These are phyloP conservation scores for Lupinus albus DNA, from an alignment of 306 rosid species.

Conservation along the genomic window DNA sequence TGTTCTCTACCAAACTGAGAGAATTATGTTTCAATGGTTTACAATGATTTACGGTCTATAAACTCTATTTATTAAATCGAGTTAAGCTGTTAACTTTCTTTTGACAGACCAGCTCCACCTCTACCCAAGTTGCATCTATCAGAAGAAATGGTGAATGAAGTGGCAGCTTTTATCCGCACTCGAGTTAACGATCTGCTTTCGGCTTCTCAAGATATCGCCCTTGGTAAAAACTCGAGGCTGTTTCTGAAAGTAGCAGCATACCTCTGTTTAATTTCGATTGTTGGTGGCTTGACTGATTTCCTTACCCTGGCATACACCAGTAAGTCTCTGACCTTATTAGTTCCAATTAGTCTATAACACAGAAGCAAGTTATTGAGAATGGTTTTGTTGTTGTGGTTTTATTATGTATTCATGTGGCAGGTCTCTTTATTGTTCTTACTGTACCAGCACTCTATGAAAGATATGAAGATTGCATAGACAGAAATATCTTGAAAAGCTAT, in stretches of 20 bases:
- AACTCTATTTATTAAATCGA: slow-evolving; percentile 1
- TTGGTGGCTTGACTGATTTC: slow-evolving; percentile 86
- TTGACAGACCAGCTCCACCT: slow-evolving; percentile 91
- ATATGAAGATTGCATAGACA: slow-evolving; percentile 73
- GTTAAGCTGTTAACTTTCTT: slow-evolving; percentile 28
- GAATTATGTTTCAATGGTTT: too few relatives aligned
- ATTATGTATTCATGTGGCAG: slow-evolving; percentile 60
- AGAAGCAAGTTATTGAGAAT: not conserved
- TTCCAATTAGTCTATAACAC: slow-evolving; percentile 22
- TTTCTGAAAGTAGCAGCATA: slow-evolving; percentile 85
- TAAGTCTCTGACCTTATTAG: slow-evolving; percentile 48
- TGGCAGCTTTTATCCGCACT: slow-evolving; percentile 56
- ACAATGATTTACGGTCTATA: slow-evolving; percentile 3
- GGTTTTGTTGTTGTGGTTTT: slow-evolving; percentile 38
- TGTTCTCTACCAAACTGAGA: too few relatives aligned
- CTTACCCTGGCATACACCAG: slow-evolving; percentile 75
- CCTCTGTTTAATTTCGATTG: slow-evolving; percentile 62
- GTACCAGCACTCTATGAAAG: slow-evolving; percentile 83
- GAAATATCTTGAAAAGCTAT: slow-evolving; percentile 56
- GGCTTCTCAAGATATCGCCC: slow-evolving; percentile 73
- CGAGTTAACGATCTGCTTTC: slow-evolving; percentile 63
- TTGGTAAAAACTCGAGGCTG: slow-evolving; percentile 73
- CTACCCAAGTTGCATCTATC: slow-evolving; percentile 80
- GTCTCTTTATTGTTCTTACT: slow-evolving; percentile 74
- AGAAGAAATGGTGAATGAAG: slow-evolving; percentile 78